phyloP scores from a whole-genome alignment of 148 eudicot species.

The Fagopyrum homotropicum region DNA sequence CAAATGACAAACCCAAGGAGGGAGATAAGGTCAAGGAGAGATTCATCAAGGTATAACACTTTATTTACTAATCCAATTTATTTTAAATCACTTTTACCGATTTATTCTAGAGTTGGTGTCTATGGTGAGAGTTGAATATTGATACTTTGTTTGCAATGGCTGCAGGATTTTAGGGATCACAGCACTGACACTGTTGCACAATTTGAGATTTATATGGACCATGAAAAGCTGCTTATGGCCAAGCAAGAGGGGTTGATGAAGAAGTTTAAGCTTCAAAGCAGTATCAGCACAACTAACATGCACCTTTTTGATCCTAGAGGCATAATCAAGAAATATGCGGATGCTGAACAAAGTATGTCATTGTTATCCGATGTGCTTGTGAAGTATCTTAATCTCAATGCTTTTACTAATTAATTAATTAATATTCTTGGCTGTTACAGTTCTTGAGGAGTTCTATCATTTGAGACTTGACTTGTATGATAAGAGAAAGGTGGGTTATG shows the following conservation, averaged over 20 bases:
- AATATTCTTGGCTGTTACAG: constrained; percentile 32
- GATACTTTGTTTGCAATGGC: not conserved
- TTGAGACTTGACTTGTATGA: constrained; percentile 57
- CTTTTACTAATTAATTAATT: not conserved
- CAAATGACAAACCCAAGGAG: constrained; percentile 52
- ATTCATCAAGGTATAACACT: constrained; percentile 6
- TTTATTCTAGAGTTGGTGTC: not conserved
- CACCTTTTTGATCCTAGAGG: constrained; percentile 80
- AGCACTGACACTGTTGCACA: constrained; percentile 38
- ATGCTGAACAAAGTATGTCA: constrained; percentile 74
- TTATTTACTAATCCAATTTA: not conserved
- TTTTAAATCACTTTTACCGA: not conserved
- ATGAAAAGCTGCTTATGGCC: constrained; percentile 42
- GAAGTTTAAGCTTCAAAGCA: constrained; percentile 73
- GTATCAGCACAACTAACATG: constrained; percentile 88
- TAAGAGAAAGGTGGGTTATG: constrained; percentile 57
- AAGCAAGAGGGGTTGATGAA: constrained; percentile 83
- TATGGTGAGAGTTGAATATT: not conserved
- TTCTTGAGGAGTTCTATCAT: constrained; percentile 70
- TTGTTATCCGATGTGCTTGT: not conserved
- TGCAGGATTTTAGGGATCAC: constrained; percentile 50
- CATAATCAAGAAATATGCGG: constrained; percentile 72
- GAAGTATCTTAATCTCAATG: not conserved
- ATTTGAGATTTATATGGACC: constrained; percentile 41
- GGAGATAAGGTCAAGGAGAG: constrained; percentile 15